Evolutionary conservation across 2,329 filamentous ascomycete species (phyloP), one percentile per base, ranked within the genome.

Genomic region (Pseudocercospora crystallina): DNA sequence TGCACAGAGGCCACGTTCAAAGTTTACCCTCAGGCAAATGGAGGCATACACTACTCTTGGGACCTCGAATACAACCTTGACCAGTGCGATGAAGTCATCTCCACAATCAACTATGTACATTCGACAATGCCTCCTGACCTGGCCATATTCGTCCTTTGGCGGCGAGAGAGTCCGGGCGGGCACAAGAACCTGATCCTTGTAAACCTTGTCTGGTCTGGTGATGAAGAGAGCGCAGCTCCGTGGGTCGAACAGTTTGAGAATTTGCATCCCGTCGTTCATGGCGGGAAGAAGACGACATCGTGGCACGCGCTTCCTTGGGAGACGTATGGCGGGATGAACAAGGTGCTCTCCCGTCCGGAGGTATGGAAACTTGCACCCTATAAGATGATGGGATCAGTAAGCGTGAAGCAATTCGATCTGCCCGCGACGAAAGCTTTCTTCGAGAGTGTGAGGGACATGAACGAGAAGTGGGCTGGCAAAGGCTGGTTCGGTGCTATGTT

Each of bases 151-250:
- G 14, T 49, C n/a, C 40, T 49, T 7, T 49, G 39, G 39, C 39
- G 40, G 12, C 40, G 47, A 31, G 39, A 43, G 33, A 36, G 32
- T 15, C 30, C 43, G 2, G 29, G 14, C 2, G 47, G 41, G 2
- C 40, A 33, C 10, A 49, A 49, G 40, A 49, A 49, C 36, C 14
- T 49, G 31, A 43, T 49, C 11, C 32, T 49, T 3, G 47, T 49
- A 1, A 49, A 49, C 26, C 40, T 49, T 13, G 47, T 49, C 9
- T 49, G 47, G 47, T 49, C 47, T 31, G 47, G 47, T n/a, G 26
- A 5, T 12, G 47, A 43, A n/a, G 32, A 32, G n/a, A 40, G 33
- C 10, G 47, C 47, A 36, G 31, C 30, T 9, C 32, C 17, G 8
- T 49, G 47, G 47, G 32, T 49, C 7, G 15, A 29, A 29, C 12